phyloP scores from a whole-genome alignment of 2,329 filamentous ascomycete genomes.

The Parascedosporium putredinis region DNA sequence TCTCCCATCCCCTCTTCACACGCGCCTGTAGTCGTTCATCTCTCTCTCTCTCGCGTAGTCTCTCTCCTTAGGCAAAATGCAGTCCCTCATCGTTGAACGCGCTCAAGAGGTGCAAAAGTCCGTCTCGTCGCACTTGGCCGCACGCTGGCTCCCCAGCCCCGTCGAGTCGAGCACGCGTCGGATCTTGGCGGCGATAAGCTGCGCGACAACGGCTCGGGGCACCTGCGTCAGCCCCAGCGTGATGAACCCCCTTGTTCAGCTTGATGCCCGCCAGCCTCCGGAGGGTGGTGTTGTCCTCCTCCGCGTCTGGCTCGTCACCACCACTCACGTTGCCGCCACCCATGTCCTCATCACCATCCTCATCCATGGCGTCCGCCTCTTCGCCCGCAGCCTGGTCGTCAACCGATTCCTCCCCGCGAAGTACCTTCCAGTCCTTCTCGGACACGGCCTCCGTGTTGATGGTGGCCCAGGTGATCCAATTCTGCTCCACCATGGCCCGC shows the following conservation, averaged over 20 bases:
- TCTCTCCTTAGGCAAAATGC: slow-evolving; percentile 52
- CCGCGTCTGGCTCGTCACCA: slow-evolving; percentile 33
- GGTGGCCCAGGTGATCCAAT: slow-evolving; percentile 84
- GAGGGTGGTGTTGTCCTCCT: slow-evolving; percentile 61
- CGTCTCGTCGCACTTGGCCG: slow-evolving; percentile 82
- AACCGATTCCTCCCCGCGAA: slow-evolving; percentile 29
- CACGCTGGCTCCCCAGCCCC: slow-evolving; percentile 66
- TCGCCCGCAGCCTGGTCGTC: slow-evolving; percentile 29
- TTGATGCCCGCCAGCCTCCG: slow-evolving; percentile 69
- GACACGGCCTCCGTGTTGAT: slow-evolving; percentile 74
- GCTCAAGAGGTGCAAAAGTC: slow-evolving; percentile 74
- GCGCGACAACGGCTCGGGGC: slow-evolving; percentile 68
- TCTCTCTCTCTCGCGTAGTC: not conserved
- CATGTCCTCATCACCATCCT: slow-evolving; percentile 23
- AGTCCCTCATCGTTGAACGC: slow-evolving; percentile 89
- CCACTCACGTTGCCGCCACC: slow-evolving; percentile 31
- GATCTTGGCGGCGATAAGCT: slow-evolving; percentile 80
- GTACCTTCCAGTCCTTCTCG: slow-evolving; percentile 29
- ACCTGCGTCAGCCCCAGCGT: not conserved
- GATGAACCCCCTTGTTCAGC: slow-evolving; percentile 12
- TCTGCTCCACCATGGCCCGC: slow-evolving; percentile 69
- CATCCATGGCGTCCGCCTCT: slow-evolving; percentile 30
- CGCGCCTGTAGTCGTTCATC: too few species aligned
- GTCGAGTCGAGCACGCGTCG: slow-evolving; percentile 76
- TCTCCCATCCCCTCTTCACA: too few species aligned